phyloP scores from a whole-genome alignment of 176 grass and related monocot species.

The Hordeum marinum region DNA sequence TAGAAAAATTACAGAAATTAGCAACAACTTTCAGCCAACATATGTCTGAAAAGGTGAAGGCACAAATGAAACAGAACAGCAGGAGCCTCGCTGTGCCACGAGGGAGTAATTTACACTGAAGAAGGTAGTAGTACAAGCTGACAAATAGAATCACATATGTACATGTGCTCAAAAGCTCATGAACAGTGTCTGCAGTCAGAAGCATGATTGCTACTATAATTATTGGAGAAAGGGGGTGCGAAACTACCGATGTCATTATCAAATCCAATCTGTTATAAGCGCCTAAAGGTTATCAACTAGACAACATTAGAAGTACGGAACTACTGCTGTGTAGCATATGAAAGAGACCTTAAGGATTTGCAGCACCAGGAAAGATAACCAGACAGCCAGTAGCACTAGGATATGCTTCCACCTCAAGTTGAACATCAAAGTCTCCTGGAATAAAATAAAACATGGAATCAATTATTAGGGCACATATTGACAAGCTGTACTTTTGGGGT shows the following conservation, averaged over 20 bases:
- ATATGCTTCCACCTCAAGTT: constrained; percentile 90
- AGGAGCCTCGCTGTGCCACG: neutral
- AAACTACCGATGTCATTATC: neutral
- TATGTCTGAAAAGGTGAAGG: neutral
- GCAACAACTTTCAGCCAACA: neutral
- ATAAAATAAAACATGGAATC: constrained; percentile 2
- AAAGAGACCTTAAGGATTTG: constrained; percentile 77
- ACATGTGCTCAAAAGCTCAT: neutral
- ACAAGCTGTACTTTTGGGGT: constrained; percentile 6
- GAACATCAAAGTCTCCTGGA: constrained; percentile 69
- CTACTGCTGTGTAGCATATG: neutral
- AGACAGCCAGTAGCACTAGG: constrained; percentile 55
- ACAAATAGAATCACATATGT: neutral
- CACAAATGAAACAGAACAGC: neutral
- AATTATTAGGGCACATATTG: neutral
- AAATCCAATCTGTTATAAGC: neutral
- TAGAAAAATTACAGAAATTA: neutral
- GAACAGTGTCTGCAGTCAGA: too few relatives aligned
- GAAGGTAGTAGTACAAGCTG: neutral
- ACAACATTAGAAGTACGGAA: neutral
- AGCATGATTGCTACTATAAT: neutral
- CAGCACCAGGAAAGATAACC: constrained; percentile 71
- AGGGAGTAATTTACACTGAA: neutral
- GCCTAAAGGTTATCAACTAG: neutral
- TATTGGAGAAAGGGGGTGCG: neutral